Evolutionary conservation across 1,139 yeast genomes (phyloP), one percentile per base, ranked within the genome.

Genomic region (Yamadazyma mexicana): DNA sequence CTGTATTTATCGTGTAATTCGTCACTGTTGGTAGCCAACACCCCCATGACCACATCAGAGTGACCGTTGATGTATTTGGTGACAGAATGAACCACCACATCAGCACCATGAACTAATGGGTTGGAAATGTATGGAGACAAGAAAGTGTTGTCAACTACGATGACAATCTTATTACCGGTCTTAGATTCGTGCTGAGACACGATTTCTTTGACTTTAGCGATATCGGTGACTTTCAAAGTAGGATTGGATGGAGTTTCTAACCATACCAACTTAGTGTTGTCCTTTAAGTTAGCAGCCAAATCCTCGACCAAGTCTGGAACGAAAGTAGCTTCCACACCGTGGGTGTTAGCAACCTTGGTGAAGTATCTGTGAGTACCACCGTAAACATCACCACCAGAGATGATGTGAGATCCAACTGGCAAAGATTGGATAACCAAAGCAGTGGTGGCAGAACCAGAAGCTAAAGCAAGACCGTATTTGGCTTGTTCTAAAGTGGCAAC

Each of bases 321-420:
- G 64, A 87, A 87, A 23, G 81, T 66, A 36, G 85, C 79, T 42
- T 71, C 75, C 39, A 87, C 86, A 41, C 92, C 92, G 58, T 87
- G 95, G 40, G 87, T 77, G 59, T 73, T 73, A 45, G 92, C 95
- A 38, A 87, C 95, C 63, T 84, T 77, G 59, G 95, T 84, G 74
- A 87, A 87, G 68, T 87, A 87, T 64, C 96, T 77, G 70, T 87
- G 94, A 45, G 96, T 87, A 56, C 96, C 96, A 48, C 96, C 96
- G 64, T 88, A 88, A 36, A 88, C 95, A 56, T 88, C 96, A 52
- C 88, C 92, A 55, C 87, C 82, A 39, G 92, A 81, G 40, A 87
- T 73, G 38, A 85, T 84, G 56, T 87, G 95, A 39, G 87, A 73
- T 41, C 83, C 84, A 49, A 78, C 75, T 34, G 88, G 83, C 54